Evolutionary conservation across 768 basidiomycete genomes (phyloP).

Genomic region (Fomitopsis pulvina): DNA sequence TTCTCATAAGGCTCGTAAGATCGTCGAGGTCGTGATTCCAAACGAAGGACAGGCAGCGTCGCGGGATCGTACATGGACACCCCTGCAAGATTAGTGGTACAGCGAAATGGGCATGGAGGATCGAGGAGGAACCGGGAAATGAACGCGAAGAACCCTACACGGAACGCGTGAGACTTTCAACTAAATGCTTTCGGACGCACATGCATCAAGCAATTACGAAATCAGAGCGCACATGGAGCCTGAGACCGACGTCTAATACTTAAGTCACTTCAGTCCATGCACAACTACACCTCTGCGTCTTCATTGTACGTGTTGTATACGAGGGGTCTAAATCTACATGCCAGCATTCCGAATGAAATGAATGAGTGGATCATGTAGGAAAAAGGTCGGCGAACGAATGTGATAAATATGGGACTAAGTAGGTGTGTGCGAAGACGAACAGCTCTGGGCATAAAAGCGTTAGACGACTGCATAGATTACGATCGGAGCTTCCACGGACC

Average conservation of each 20-base stretch:
- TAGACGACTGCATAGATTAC: no score
- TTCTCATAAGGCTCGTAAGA: constrained; percentile 12
- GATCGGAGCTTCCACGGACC: no score
- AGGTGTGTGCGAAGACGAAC: not conserved
- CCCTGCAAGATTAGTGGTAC: constrained; percentile 5
- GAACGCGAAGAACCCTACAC: not conserved
- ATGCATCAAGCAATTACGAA: not conserved
- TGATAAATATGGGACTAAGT: not conserved
- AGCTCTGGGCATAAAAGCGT: no score
- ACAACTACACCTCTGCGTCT: no score
- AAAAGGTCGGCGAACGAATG: not conserved
- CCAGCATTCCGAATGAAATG: no score
- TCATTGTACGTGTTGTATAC: no score
- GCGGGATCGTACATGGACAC: constrained; percentile 17
- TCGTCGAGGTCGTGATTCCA: constrained; percentile 22
- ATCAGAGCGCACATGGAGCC: no score
- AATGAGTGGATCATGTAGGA: not conserved
- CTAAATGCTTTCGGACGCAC: not conserved
- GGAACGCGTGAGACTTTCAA: not conserved
- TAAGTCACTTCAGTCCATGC: no score
- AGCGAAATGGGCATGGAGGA: constrained; percentile 7
- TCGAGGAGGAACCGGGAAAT: not conserved
- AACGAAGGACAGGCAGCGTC: constrained; percentile 16
- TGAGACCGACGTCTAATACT: no score
- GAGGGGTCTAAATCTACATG: no score